Conservation (phyloP, 2,329 filamentous ascomycete genomes). For the Fusarium subtropicale region DNA sequence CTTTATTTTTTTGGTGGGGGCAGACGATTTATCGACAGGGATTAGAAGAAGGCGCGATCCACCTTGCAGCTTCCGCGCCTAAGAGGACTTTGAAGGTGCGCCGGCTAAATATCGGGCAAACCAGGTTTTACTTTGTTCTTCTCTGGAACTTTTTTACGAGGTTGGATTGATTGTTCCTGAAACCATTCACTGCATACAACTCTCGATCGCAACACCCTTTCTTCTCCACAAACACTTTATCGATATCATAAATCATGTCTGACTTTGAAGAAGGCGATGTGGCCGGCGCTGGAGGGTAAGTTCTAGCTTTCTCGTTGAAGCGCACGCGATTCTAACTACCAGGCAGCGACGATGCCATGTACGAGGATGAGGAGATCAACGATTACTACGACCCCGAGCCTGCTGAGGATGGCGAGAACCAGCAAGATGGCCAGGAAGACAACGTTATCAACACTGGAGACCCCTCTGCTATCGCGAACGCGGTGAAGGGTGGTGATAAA, state of each 20-base stretch:
- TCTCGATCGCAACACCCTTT: slow-evolving; percentile 4
- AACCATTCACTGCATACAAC: slow-evolving; percentile 36
- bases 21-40: slow-evolving; percentile 18
- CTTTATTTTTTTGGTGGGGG: slow-evolving; percentile 48
- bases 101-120: slow-evolving; percentile 51
- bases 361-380: slow-evolving; percentile 75
- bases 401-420: slow-evolving; percentile 63
- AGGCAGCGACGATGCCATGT: slow-evolving; percentile 74
- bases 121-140: slow-evolving; percentile 41
- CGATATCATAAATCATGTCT: slow-evolving; percentile 66
- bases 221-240: slow-evolving; percentile 1
- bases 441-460: slow-evolving; percentile 72
- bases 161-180: slow-evolving; percentile 37
- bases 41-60: slow-evolving; percentile 13
- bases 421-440: slow-evolving; percentile 66
- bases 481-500: slow-evolving; percentile 65
- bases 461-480: slow-evolving; percentile 68
- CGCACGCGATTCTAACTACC: slow-evolving; percentile 44
- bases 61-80: slow-evolving; percentile 6
- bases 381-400: slow-evolving; percentile 69
- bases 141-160: slow-evolving; percentile 49
- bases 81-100: slow-evolving; percentile 5
- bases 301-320: slow-evolving; percentile 24
- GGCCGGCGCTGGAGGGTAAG: slow-evolving; percentile 68
- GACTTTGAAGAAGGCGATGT: slow-evolving; percentile 77